Base-by-base conservation (phyloP, 1,284 basidiomycete genomes). In the Cystobasidiaceae sp. region DNA sequence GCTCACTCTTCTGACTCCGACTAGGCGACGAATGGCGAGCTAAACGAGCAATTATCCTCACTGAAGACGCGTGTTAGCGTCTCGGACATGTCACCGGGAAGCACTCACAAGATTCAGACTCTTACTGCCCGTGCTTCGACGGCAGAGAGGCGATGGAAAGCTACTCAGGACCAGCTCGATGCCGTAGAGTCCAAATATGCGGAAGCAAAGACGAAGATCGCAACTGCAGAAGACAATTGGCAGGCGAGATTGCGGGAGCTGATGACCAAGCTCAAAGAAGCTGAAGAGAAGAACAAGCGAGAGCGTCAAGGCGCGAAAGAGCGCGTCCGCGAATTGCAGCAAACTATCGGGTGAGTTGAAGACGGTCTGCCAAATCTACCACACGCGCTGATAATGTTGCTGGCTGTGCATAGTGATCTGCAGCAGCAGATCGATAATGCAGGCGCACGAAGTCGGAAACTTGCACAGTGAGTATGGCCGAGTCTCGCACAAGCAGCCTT, bases 281-380 rank as follows among this genome's bases (percentile, higher is more conserved):
- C 91, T 0, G 92, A 94, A 73, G 94, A 98, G 81, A 88, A 87
- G 76, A 85, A 93, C 71, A 98, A 97, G 82, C 82, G 92, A 46
- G 94, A 97, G 79, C 82, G 90, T 69, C 93, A 97, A 74, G 94
- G 94, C 3, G 86, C 88, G 39, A 97, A 97, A 80, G 94, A 98
- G 79, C 70, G 81, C 19, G 81, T 82, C 2, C 68, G 72, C 13
- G 80, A 82, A 71, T 70, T 83, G 45, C 76, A 79, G 52, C 68
- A 69, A 25, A 67, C 68, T 28, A 69, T 68, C 52, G 66, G 55
- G 70, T 65, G 23, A 27, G 66, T 52, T 9, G 33, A 9, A 17
- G 28, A n/a, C 17, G 21, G 15, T 28, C 30, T 59, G 13, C 15
- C 39, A 23, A 30, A 5, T 41, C 39, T 21, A 30, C 19, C 9